These are phyloP conservation scores for Wilcoxina mikolae DNA, from an alignment of 495 filamentous ascomycete species.

Conservation along the genomic window DNA sequence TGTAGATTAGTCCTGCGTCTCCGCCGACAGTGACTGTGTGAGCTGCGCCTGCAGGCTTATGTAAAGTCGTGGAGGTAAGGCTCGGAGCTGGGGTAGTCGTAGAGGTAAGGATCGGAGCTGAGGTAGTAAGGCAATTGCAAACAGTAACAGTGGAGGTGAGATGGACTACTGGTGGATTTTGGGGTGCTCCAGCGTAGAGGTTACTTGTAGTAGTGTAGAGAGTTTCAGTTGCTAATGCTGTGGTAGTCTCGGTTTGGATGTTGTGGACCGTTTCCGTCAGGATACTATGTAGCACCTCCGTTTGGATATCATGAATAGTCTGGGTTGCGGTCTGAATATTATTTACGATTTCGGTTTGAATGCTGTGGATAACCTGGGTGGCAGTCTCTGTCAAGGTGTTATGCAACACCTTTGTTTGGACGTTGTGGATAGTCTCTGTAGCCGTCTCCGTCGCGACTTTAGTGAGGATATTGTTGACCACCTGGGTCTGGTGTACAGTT, in stretches of 20 bases:
- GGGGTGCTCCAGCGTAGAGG: constrained; percentile 7
- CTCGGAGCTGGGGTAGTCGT: neutral
- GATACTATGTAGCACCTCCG: constrained; percentile 12
- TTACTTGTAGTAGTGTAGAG: constrained; percentile 6
- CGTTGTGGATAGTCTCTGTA: neutral
- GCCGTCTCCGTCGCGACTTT: constrained; percentile 7
- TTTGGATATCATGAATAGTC: constrained; percentile 11
- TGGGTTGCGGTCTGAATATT: constrained; percentile 2
- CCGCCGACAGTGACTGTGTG: constrained; percentile 41
- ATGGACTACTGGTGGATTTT: constrained; percentile 1
- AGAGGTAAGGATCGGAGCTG: neutral
- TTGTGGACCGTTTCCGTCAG: constrained; percentile 6
- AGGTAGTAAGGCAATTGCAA: constrained; percentile 5
- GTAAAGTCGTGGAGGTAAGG: neutral
- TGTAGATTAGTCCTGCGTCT: constrained; percentile 46
- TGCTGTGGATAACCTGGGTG: constrained; percentile 1
- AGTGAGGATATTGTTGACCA: constrained; percentile 12
- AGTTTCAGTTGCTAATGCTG: constrained; percentile 9
- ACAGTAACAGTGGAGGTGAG: neutral
- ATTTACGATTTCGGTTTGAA: neutral
- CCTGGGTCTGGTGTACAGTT: constrained; percentile 6
- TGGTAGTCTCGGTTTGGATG: constrained; percentile 7
- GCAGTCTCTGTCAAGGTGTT: constrained; percentile 5
- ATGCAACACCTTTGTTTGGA: constrained; percentile 8
- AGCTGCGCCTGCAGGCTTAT: neutral